phyloP scores from a whole-genome alignment of 139 green algal species.

The Pseudopediastrum boryanum region DNA sequence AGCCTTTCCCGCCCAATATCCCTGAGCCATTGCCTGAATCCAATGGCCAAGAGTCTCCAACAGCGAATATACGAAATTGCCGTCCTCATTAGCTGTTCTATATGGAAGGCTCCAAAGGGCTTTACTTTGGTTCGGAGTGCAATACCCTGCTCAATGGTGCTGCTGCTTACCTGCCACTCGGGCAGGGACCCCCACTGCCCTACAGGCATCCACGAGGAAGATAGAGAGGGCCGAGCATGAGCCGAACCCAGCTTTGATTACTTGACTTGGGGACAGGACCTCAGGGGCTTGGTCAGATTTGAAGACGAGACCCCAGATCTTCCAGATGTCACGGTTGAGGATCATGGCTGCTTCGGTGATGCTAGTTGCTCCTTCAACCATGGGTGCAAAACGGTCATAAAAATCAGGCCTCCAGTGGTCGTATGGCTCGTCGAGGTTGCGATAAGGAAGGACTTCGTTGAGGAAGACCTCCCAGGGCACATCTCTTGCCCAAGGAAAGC shows the following conservation, averaged over 20 bases:
- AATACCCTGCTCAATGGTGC: no score
- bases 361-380: conserved; percentile 30
- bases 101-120: no score
- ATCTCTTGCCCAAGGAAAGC: conserved; percentile 31
- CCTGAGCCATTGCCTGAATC: no score
- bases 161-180: conserved; percentile 49
- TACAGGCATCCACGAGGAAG: conserved; percentile 62
- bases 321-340: conserved; percentile 41
- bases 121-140: no score
- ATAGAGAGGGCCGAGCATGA: conserved; percentile 69
- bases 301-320: conserved; percentile 42
- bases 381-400: conserved; percentile 10
- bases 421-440: conserved; percentile 52
- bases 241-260: conserved; percentile 44
- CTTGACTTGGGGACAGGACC: conserved; percentile 63
- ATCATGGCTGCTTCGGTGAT: conserved; percentile 43
- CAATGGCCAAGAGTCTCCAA: no score
- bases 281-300: conserved; percentile 55
- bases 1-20: no score
- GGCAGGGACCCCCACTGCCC: conserved; percentile 62
- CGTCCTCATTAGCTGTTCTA: no score
- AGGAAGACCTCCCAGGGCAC: conserved; percentile 51
- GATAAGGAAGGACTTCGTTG: conserved; percentile 56
- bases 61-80: no score
- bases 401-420: conserved; percentile 54